These are phyloP conservation scores for Fraxinus sp. DNA, from an alignment of 305 asterid species.

Conservation along the genomic window DNA sequence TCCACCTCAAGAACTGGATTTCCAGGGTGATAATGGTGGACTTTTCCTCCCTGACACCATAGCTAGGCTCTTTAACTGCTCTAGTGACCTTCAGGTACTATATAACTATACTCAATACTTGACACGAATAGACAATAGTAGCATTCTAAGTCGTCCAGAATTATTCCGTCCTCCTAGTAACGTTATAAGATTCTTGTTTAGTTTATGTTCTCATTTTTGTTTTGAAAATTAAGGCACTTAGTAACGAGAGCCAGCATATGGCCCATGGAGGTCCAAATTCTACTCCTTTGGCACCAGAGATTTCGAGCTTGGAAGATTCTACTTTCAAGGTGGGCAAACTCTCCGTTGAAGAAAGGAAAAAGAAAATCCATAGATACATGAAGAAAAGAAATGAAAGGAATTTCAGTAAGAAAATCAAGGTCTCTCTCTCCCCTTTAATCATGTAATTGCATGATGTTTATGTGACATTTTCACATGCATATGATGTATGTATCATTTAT, in stretches of 20 bases:
- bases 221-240: slow-evolving; percentile 40
- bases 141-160: not conserved
- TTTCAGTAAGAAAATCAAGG: slow-evolving; percentile 97
- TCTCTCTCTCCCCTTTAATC: slow-evolving; percentile 5
- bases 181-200: not conserved
- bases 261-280: slow-evolving; percentile 47
- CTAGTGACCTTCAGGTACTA: slow-evolving; percentile 65
- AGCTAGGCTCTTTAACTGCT: slow-evolving; percentile 48
- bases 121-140: not conserved
- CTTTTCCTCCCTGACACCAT: slow-evolving; percentile 52
- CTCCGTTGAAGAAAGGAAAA: slow-evolving; percentile 78
- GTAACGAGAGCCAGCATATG: slow-evolving; percentile 55
- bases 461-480: not conserved
- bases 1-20: slow-evolving; percentile 61
- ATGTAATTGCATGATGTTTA: not conserved
- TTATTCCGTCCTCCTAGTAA: not conserved
- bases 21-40: slow-evolving; percentile 62
- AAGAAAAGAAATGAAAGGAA: slow-evolving; percentile 88
- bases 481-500: not conserved
- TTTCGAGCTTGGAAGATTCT: slow-evolving; percentile 76
- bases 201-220: not conserved
- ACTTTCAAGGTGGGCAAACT: slow-evolving; percentile 67
- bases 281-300: slow-evolving; percentile 54
- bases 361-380: slow-evolving; percentile 79
- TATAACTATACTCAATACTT: not conserved